Evolutionary conservation across 2,329 filamentous ascomycete species (phyloP), one percentile per base, ranked within the genome.

Genomic region (Alternaria ventricosa): DNA sequence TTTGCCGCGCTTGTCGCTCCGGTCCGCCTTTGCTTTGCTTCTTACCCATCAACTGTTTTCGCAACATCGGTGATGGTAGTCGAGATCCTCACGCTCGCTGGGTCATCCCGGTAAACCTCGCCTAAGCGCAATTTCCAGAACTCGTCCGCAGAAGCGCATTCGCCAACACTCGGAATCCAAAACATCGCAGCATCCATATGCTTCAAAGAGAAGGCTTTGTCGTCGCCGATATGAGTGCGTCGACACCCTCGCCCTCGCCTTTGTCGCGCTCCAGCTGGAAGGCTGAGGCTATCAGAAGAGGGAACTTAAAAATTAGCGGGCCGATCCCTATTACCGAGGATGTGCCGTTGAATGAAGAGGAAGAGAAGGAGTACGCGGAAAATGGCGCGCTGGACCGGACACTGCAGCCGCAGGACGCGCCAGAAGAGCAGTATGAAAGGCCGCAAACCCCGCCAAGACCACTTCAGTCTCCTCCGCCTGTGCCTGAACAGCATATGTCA

Each of bases 301-400:
- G 79, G 3, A 68, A 79, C 56, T 66, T 81, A 44, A 79, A 80
- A 60, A 80, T 81, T 54, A 79, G 76, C 55, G 76, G 78, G 7
- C 79, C 79, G 10, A 74, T 80, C 55, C 79, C 78, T n/a, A 78
- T 79, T 27, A 78, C 74, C 15, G 77, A 79, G 57, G 72, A 79
- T 33, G 71, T 72, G 30, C 76, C 76, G 13, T 64, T 79, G 27
- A 79, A 65, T 44, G 77, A 78, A 4, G 75, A 78, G 41, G 77
- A 79, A 63, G 74, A 79, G 69, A 71, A 67, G 59, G 67, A 75
- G 50, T 75, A 66, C 60, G 73, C 72, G 41, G 74, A 75, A 46
- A 74, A 71, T 49, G 68, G 66, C 46, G 70, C 64, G 25, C 51
- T 66, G 50, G 64, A 67, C 47, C 60, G 56, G 23, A 43, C 67